Conservation (phyloP, 2,329 filamentous ascomycete genomes). For the Trichoderma afroharzianum region DNA sequence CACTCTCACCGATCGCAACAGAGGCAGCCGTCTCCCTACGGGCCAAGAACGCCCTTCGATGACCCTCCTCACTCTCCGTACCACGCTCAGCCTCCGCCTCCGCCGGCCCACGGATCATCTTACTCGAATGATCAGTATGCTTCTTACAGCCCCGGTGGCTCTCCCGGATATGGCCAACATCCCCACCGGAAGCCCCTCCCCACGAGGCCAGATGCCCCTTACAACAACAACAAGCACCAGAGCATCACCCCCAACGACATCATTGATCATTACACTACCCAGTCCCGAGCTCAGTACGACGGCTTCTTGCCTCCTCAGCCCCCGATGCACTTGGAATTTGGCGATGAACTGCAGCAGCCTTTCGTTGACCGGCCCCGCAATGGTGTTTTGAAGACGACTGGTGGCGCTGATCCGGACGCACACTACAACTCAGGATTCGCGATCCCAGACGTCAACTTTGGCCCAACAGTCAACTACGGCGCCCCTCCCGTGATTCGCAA, state of each 20-base stretch:
- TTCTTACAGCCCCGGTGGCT: constrained; percentile 6
- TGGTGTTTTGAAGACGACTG: constrained; percentile 76
- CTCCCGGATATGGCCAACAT: constrained; percentile 17
- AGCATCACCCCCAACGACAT: constrained; percentile 37
- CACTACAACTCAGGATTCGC: constrained; percentile 39
- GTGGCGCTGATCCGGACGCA: constrained; percentile 41
- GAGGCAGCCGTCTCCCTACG: constrained; percentile 37
- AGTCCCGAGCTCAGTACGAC: constrained; percentile 22
- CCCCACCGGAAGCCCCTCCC: constrained; percentile 31
- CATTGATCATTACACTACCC: constrained; percentile 37
- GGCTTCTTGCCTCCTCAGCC: constrained; percentile 24
- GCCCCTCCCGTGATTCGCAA: constrained; percentile 32
- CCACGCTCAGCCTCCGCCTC: constrained; percentile 19
- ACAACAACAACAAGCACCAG: constrained; percentile 19
- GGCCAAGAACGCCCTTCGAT: constrained; percentile 35
- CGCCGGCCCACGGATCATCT: constrained; percentile 1
- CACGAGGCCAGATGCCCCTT: constrained; percentile 15
- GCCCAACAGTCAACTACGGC: constrained; percentile 70
- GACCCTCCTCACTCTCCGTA: constrained; percentile 31
- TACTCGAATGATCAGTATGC: neutral
- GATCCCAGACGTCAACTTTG: constrained; percentile 79
- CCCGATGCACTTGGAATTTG: constrained; percentile 21
- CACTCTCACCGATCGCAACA: neutral
- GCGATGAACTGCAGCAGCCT: constrained; percentile 54
- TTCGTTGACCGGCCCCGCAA: constrained; percentile 67